Base-by-base conservation (phyloP, 352 stramenopile genomes). In the Bremia lactucae region DNA sequence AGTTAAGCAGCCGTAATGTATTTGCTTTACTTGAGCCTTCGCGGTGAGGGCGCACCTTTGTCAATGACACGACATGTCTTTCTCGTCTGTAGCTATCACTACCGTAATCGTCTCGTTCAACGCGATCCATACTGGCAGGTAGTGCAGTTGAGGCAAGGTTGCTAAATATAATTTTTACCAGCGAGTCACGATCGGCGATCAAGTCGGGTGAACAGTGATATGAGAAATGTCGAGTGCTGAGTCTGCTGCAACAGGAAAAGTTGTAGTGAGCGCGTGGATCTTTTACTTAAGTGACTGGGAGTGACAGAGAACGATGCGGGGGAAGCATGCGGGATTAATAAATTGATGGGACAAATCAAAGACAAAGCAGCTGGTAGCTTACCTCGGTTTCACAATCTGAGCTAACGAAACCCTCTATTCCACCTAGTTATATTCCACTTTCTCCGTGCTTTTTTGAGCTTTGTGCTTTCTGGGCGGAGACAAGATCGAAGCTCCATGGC, bases 31-130 rank as follows among this genome's bases (percentile, higher is more conserved):
- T 29, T 7, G 24, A 20, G 15, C 18, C 11, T 16, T 58, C 42
- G 18, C 28, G 14, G 19, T 13, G 7, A 49, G 33, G 20, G 26
- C 55, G 62, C 41, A 72, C 62, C 53, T 63, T 61, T 64, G 59
- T 55, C 36, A 69, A 43, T 65, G 53, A 31, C 7, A 35, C 34
- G 14, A 53, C 24, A 24, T 49, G 31, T 8, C 34, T 34, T 9
- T 57, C 23, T 58, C 39, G 52, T 10, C 42, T 50, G 51, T 42
- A 65, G 46, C 41, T 62, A 31, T 70, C 56, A 13, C 65, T 57
- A 23, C 31, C 22, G 31, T 57, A 58, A 38, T 35, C 36, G 26
- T 58, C 49, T 44, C 39, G 46, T 14, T 62, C 53, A 38, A 62
- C 15, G 13, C 34, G 48, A 31, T 63, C 52, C 58, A 63, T 63